phyloP scores from a whole-genome alignment of 768 basidiomycete species.

The Vararia minispora region DNA sequence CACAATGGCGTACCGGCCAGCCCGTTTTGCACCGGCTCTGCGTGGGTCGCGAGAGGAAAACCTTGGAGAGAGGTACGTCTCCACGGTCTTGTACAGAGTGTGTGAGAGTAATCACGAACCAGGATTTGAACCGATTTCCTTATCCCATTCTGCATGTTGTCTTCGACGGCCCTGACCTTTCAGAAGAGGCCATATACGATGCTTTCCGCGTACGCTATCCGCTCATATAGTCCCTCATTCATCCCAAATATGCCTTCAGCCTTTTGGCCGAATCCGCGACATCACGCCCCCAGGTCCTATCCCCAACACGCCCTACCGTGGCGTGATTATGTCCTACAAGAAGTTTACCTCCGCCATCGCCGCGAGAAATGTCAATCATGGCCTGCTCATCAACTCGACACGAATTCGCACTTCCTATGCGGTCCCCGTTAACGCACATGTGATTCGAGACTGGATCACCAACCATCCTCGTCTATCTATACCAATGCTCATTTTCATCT shows the following conservation, averaged over 20 bases:
- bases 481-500: slow-evolving; percentile 71
- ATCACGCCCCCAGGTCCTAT: slow-evolving; percentile 48
- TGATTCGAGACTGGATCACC: slow-evolving; percentile 68
- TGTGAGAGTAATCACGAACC: too few relatives aligned
- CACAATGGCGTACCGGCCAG: too few relatives aligned
- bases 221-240: neutral
- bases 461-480: slow-evolving; percentile 80
- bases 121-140: slow-evolving; percentile 84
- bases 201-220: slow-evolving; percentile 55
- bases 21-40: slow-evolving; percentile 32
- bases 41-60: slow-evolving; percentile 66
- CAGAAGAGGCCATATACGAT: slow-evolving; percentile 69
- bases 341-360: slow-evolving; percentile 59
- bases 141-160: slow-evolving; percentile 61
- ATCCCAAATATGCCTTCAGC: slow-evolving; percentile 28
- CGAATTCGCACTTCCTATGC: slow-evolving; percentile 49
- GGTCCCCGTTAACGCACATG: slow-evolving; percentile 53
- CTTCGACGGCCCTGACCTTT: slow-evolving; percentile 84
- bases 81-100: neutral
- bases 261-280: slow-evolving; percentile 72
- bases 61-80: slow-evolving; percentile 73
- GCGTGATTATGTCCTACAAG: slow-evolving; percentile 50
- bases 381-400: slow-evolving; percentile 28
- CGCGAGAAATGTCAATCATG: slow-evolving; percentile 77
- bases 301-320: slow-evolving; percentile 58